Base-by-base conservation (phyloP, 1,139 yeast species). In the Debaryomycetaceae sp. region DNA sequence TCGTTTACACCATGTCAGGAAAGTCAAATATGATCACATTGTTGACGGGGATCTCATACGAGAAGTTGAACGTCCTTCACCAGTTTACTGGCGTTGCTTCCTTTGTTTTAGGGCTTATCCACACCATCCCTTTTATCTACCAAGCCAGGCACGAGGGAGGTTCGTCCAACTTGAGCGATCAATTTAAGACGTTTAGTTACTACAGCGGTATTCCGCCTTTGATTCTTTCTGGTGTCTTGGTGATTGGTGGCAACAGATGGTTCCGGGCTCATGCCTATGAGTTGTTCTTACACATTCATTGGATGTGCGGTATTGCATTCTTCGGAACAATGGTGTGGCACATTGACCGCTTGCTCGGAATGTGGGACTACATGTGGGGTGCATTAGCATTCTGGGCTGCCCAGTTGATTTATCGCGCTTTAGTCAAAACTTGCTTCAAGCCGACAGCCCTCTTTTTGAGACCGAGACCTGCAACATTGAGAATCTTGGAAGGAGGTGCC, bases 251-350 rank as follows among this genome's bases (percentile, higher is more conserved):
- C 4, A 62, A 72, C 28, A 56, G 70, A 5, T 43, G 52, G 30
- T 41, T 77, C 27, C 58, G 84, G 37, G 59, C 58, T 23, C 31
- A 45, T 13, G 53, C 54, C 35, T 78, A 78, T 45, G 84, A 78
- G 46, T 44, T 61, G 3, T 78, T 77, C 46, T 53, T 70, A 39
- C 77, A 73, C 39, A 41, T 64, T 9, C 85, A 78, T 49, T 78
- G 84, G 84, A 50, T 74, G 7, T 48, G 65, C 36, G 84, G 78
- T 1, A 45, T 75, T 28, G 80, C 70, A 0, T 76, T 70, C 45
- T 59, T 71, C 39, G 78, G 67, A 5, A 59, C 75, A 4, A 50
- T 77, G 39, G 62, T 65, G 29, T 70, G 71, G 68, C 85, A 78
- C 48, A 60, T 63, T 16, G 54, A 51, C 39, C 57, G 53, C 5